Percentiles rank a stretch among this genome's conserved stretches.
Evolutionary conservation across 192 early-diverging fungal genomes (phyloP).

Genomic region (Linnemannia schmuckeri): DNA sequence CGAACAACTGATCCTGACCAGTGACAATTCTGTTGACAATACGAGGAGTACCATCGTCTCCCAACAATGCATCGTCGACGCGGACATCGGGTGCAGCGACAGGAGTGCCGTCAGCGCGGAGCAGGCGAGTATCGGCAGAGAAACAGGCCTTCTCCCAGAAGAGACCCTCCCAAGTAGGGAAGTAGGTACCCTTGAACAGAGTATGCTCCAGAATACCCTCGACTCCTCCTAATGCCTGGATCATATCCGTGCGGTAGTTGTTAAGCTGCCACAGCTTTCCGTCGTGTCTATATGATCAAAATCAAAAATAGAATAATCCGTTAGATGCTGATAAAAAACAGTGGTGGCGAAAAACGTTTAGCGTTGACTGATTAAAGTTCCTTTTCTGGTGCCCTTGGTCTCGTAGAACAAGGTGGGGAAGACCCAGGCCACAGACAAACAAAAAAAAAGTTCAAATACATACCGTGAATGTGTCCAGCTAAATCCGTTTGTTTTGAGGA

Average conservation of each 20-base stretch:
- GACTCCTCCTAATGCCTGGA: slow-evolving; percentile 98
- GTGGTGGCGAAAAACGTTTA: too few species aligned
- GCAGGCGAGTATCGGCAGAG: slow-evolving; percentile 49
- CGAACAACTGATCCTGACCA: slow-evolving; percentile 38
- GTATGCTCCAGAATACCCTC: slow-evolving; percentile 99
- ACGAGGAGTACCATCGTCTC: slow-evolving; percentile 64
- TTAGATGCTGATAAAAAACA: too few species aligned
- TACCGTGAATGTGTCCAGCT: slow-evolving; percentile 85
- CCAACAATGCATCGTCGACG: slow-evolving; percentile 59
- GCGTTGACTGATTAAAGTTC: too few species aligned
- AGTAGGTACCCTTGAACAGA: slow-evolving; percentile 98
- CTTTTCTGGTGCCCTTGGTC: too few species aligned
- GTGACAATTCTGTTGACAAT: slow-evolving; percentile 48
- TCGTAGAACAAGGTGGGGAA: too few species aligned
- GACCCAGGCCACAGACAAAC: too few species aligned
- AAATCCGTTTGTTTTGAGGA: slow-evolving; percentile 96
- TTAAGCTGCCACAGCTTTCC: slow-evolving; percentile 96
- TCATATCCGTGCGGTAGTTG: slow-evolving; percentile 99
- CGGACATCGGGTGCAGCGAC: slow-evolving; percentile 52
- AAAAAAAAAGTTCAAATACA: too few species aligned
- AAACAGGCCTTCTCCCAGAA: slow-evolving; percentile 93
- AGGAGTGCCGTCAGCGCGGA: slow-evolving; percentile 49
- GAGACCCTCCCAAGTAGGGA: slow-evolving; percentile 98
- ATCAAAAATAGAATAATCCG: background rate
- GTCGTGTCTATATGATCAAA: slow-evolving; percentile 73